phyloP scores from a whole-genome alignment of 768 basidiomycete genomes.

The Amanita polypyramis region DNA sequence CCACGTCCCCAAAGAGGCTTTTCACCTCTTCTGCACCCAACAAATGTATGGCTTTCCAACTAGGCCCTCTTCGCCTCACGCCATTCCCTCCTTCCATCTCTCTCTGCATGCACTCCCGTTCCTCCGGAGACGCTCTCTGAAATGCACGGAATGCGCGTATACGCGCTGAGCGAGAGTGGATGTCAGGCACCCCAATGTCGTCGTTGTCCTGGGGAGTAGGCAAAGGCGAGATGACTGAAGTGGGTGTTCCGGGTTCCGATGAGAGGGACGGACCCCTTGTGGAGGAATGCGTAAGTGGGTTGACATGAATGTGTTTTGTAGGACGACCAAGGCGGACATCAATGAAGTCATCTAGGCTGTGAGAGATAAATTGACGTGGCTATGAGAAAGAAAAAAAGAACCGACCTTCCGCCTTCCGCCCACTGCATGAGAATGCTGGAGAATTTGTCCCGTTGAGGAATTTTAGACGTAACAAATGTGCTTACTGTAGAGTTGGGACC shows the following conservation, averaged over 20 bases:
- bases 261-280: constrained; percentile 10
- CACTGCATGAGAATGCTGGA: constrained; percentile 83
- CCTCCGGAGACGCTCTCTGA: constrained; percentile 53
- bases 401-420: constrained; percentile 77
- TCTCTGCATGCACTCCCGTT: constrained; percentile 47
- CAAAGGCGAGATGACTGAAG: constrained; percentile 9
- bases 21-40: constrained; percentile 78
- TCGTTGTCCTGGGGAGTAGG: not conserved
- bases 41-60: constrained; percentile 73
- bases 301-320: constrained; percentile 37
- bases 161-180: constrained; percentile 54
- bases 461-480: constrained; percentile 6
- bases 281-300: constrained; percentile 21
- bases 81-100: constrained; percentile 31
- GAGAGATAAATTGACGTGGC: not conserved
- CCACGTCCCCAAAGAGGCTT: constrained; percentile 75
- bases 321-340: constrained; percentile 64
- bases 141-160: constrained; percentile 69
- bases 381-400: not conserved
- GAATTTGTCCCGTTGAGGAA: not conserved
- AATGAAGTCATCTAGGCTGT: constrained; percentile 76
- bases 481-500: constrained; percentile 81
- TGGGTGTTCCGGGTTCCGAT: constrained; percentile 14
- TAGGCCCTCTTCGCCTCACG: constrained; percentile 17
- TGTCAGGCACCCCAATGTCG: constrained; percentile 14